Conservation (phyloP, 345 rosid genomes). For the Eucalyptus camaldulensis region DNA sequence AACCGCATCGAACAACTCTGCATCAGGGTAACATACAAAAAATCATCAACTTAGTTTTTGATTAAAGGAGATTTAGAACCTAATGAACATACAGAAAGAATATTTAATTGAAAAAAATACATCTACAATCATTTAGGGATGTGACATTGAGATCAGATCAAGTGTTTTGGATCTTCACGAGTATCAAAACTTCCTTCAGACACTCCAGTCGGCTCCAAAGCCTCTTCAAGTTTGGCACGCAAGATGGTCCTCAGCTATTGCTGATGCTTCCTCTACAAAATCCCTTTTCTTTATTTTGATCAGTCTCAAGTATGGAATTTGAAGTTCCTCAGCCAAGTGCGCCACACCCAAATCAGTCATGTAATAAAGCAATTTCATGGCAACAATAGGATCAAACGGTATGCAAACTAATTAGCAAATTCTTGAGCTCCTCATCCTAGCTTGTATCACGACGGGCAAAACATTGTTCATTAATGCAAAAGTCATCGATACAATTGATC, state of each 20-base stretch:
- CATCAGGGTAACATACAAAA: background rate
- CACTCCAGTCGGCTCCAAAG: background rate
- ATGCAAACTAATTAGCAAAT: background rate
- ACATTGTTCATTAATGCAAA: background rate
- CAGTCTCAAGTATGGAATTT: background rate
- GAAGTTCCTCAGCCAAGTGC: background rate
- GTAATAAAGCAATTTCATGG: slow-evolving; percentile 11
- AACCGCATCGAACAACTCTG: background rate
- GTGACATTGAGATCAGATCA: background rate
- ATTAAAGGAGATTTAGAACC: background rate
- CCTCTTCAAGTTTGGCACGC: background rate
- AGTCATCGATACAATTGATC: background rate
- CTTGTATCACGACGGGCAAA: background rate
- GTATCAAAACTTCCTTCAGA: background rate
- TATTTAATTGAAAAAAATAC: no score
- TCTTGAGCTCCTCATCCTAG: background rate
- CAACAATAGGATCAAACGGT: background rate
- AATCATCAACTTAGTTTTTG: no score
- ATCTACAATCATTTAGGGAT: background rate
- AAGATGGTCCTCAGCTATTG: background rate
- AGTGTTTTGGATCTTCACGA: background rate
- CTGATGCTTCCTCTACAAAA: background rate
- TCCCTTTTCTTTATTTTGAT: background rate
- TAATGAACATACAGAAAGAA: no score
- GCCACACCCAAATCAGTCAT: background rate